Evolutionary conservation across 306 rosid genomes (phyloP).

Genomic region (Acacia confusa): DNA sequence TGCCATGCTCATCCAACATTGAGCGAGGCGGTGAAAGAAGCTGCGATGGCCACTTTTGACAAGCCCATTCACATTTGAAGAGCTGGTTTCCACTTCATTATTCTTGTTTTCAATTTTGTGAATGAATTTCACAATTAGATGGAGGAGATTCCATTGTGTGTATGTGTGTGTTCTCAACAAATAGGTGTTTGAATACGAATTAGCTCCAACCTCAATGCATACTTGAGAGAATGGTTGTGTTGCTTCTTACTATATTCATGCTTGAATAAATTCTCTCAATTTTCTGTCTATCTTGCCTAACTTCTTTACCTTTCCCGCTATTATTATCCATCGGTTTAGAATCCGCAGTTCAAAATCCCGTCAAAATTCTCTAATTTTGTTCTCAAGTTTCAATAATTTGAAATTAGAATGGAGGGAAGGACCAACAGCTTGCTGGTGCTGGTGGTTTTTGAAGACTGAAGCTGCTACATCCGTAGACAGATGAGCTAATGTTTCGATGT

Average conservation of each 20-base stretch:
- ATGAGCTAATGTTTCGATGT: too few species aligned
- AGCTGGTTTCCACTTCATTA: slow-evolving; percentile 27
- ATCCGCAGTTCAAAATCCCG: neutral
- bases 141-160: slow-evolving; percentile 43
- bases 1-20: slow-evolving; percentile 99
- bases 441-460: too few species aligned
- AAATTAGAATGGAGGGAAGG: too few species aligned
- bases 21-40: slow-evolving; percentile 99
- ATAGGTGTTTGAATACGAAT: slow-evolving; percentile 48
- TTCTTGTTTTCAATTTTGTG: slow-evolving; percentile 46
- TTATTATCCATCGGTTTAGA: neutral
- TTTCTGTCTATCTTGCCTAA: neutral
- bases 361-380: neutral
- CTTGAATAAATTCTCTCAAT: slow-evolving; percentile 44
- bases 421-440: too few species aligned
- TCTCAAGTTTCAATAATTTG: neutral
- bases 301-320: neutral
- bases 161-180: slow-evolving; percentile 36
- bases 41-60: slow-evolving; percentile 99
- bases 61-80: slow-evolving; percentile 93
- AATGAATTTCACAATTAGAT: slow-evolving; percentile 49
- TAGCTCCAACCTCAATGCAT: slow-evolving; percentile 34
- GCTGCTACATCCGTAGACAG: too few species aligned
- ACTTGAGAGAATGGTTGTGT: slow-evolving; percentile 42
- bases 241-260: slow-evolving; percentile 33